phyloP scores from a whole-genome alignment of 176 grass and related monocot genomes.

The Musa schizocarpa region DNA sequence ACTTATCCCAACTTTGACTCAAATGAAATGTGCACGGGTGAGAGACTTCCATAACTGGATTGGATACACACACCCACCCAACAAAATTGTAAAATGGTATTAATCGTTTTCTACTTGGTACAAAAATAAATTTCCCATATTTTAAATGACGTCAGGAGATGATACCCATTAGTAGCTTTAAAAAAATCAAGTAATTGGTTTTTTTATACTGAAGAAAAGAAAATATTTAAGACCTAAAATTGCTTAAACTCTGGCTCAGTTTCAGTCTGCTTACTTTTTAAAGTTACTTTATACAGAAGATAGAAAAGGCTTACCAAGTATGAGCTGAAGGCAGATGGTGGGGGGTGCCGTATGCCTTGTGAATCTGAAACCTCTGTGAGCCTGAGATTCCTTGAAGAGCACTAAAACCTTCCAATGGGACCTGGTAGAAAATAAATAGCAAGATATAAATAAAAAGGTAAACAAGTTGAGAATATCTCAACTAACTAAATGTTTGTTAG shows the following conservation, averaged over 20 bases:
- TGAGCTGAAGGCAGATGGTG: conserved; percentile 95
- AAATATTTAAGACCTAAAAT: not conserved
- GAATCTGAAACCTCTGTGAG: conserved; percentile 84
- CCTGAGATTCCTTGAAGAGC: conserved; percentile 96
- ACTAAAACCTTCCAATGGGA: conserved; percentile 90
- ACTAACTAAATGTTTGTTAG: too few species aligned
- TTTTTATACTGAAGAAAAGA: not conserved
- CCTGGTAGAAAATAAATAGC: conserved; percentile 38
- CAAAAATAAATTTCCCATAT: too few species aligned
- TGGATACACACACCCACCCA: too few species aligned
- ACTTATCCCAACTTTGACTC: too few species aligned
- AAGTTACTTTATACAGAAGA: not conserved
- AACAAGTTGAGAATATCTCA: not conserved
- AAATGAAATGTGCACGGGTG: not conserved
- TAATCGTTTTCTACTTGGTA: not conserved
- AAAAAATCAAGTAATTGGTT: not conserved
- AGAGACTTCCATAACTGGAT: too few species aligned
- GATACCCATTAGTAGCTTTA: too few species aligned
- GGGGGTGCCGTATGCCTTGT: conserved; percentile 94
- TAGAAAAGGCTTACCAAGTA: conserved; percentile 60
- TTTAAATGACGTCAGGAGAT: too few species aligned
- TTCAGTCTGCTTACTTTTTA: not conserved
- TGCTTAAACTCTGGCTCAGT: not conserved
- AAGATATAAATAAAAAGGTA: conserved; percentile 11
- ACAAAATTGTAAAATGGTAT: too few species aligned